Percentiles rank a stretch among this genome's conserved stretches.
Conservation (phyloP, 371 early-diverging fungal genomes). For the Mortierella sp. region DNA sequence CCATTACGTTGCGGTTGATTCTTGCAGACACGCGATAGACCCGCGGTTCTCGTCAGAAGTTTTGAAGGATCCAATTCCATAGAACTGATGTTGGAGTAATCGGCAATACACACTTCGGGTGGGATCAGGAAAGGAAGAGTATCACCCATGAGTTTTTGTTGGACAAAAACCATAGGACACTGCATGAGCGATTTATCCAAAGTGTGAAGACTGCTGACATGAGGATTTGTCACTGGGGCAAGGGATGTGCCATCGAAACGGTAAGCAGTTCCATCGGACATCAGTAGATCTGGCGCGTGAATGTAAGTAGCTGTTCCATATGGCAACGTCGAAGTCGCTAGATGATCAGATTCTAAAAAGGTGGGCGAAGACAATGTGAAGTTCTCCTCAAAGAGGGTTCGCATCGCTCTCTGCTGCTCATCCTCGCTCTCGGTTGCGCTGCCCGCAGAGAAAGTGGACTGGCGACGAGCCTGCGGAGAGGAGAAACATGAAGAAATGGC, state of each 20-base stretch:
- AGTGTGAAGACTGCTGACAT: not conserved
- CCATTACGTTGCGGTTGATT: not conserved
- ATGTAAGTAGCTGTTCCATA: not conserved
- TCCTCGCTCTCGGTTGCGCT: slow-evolving; percentile 10
- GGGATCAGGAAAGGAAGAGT: not conserved
- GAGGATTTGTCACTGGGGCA: slow-evolving; percentile 5
- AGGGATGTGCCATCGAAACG: slow-evolving; percentile 33
- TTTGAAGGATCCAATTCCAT: no score
- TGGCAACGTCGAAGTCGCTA: not conserved
- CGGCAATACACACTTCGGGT: not conserved
- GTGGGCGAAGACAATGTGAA: slow-evolving; percentile 5
- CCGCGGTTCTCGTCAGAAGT: not conserved
- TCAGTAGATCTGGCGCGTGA: slow-evolving; percentile 8
- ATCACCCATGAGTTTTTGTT: not conserved
- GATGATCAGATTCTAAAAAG: not conserved
- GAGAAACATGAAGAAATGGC: slow-evolving; percentile 11
- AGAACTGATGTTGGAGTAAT: not conserved
- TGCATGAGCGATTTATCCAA: not conserved
- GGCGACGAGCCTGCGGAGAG: slow-evolving; percentile 4
- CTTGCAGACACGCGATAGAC: not conserved
- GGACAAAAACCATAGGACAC: not conserved
- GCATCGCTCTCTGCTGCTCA: slow-evolving; percentile 11
- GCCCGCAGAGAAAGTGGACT: slow-evolving; percentile 7
- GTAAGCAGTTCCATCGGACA: slow-evolving; percentile 32
- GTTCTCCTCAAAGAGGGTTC: slow-evolving; percentile 12